phyloP scores from a whole-genome alignment of 305 asterid genomes.

The Striga hermonthica region DNA sequence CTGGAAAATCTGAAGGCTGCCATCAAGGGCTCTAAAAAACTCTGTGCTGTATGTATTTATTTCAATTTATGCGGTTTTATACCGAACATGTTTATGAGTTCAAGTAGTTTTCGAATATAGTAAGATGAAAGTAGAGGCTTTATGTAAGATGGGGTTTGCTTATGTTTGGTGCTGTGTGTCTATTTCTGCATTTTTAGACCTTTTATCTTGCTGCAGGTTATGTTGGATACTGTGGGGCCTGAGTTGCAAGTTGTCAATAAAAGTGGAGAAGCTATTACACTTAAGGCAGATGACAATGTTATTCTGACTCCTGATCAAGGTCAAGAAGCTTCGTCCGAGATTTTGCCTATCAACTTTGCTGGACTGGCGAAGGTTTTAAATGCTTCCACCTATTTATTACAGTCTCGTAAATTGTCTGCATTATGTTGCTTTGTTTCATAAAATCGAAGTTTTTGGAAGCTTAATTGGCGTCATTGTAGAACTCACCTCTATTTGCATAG shows the following conservation, averaged over 20 bases:
- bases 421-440: not conserved
- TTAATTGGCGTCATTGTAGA: no score
- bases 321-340: slow-evolving; percentile 75
- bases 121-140: not conserved
- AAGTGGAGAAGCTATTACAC: slow-evolving; percentile 65
- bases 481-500: not conserved
- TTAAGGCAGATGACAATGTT: slow-evolving; percentile 66
- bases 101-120: not conserved
- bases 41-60: slow-evolving; percentile 73
- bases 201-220: slow-evolving; percentile 49
- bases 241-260: slow-evolving; percentile 86
- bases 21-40: slow-evolving; percentile 63
- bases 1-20: slow-evolving; percentile 81
- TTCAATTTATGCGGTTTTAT: not conserved
- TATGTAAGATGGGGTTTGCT: no score
- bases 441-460: not conserved
- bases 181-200: not conserved
- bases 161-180: not conserved
- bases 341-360: slow-evolving; percentile 80
- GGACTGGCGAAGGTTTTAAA: slow-evolving; percentile 74
- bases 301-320: slow-evolving; percentile 79
- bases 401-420: not conserved
- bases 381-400: not conserved
- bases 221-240: slow-evolving; percentile 91
- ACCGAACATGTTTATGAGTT: not conserved